phyloP scores from a whole-genome alignment of 139 green algal genomes.

The Haematococcus sp. region DNA sequence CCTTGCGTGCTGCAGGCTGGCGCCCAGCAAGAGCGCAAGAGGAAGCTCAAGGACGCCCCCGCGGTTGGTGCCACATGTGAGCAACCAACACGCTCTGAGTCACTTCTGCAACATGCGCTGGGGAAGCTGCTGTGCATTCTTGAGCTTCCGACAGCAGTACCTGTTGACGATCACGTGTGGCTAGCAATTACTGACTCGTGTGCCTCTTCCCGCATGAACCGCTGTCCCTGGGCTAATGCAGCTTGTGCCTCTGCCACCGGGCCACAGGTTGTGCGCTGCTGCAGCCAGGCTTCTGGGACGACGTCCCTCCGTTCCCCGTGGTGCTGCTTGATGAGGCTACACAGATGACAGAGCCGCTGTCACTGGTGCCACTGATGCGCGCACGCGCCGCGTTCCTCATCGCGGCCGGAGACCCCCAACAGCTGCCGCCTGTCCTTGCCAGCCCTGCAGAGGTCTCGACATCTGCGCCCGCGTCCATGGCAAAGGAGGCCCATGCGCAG shows the following conservation, averaged over 20 bases:
- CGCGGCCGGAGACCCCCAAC: conserved; percentile 78
- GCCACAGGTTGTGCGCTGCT: conserved; percentile 26
- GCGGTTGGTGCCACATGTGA: conserved; percentile 77
- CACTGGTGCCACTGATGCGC: conserved; percentile 61
- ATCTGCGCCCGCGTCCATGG: neutral
- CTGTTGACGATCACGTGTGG: too few species aligned
- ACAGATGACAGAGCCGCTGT: conserved; percentile 85
- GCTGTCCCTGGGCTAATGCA: too few species aligned
- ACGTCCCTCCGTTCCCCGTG: conserved; percentile 64
- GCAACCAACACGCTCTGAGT: too few species aligned
- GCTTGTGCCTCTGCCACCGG: too few species aligned
- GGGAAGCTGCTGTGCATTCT: too few species aligned
- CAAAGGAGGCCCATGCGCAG: too few species aligned
- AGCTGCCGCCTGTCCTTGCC: conserved; percentile 81
- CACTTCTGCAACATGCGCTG: too few species aligned
- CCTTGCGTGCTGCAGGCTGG: conserved; percentile 42
- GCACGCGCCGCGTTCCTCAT: conserved; percentile 66
- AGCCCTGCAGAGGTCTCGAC: conserved; percentile 37
- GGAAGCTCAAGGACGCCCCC: conserved; percentile 47
- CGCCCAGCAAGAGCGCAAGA: conserved; percentile 55
- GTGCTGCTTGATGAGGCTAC: conserved; percentile 80
- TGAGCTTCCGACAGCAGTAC: too few species aligned
- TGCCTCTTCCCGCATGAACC: too few species aligned
- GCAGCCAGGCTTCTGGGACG: conserved; percentile 6
- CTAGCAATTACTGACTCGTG: too few species aligned